Conservation (phyloP, 164 flowering plant genomes). For the Aristolochia californica region DNA sequence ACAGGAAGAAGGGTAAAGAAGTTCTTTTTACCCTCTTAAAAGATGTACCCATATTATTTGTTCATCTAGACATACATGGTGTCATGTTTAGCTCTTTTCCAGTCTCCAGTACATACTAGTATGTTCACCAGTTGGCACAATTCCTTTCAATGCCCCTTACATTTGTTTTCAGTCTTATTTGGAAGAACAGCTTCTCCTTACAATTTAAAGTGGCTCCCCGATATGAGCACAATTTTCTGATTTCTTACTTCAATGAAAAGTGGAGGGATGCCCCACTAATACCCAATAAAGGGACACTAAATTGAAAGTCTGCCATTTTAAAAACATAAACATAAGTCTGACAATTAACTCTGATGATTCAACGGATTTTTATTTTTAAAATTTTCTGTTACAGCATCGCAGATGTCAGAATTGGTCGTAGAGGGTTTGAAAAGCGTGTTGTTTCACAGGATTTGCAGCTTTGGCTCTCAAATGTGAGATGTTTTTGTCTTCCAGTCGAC, state of each 20-base stretch:
- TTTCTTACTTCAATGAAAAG: too few species aligned
- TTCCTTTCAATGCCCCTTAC: too few species aligned
- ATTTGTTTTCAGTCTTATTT: too few species aligned
- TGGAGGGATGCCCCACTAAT: too few species aligned
- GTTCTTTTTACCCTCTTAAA: background rate
- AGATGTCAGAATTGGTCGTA: conserved; percentile 59
- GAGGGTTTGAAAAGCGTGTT: conserved; percentile 89
- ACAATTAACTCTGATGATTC: too few species aligned
- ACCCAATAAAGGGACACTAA: too few species aligned
- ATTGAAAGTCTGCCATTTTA: too few species aligned
- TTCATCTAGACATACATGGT: background rate
- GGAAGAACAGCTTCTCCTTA: too few species aligned
- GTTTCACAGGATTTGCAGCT: conserved; percentile 92
- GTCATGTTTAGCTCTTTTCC: background rate
- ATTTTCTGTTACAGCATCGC: conserved; percentile 36
- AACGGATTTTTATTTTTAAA: background rate
- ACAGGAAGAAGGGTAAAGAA: conserved; percentile 84
- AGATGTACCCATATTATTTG: background rate
- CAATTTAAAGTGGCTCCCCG: too few species aligned
- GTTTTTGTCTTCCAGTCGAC: background rate
- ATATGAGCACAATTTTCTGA: too few species aligned
- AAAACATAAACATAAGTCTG: too few species aligned
- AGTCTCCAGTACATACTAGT: background rate
- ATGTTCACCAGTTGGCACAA: too few species aligned
- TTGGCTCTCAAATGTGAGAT: conserved; percentile 94